Evolutionary conservation across 148 eudicot species (phyloP).

Genomic region (Limonium bicolor): DNA sequence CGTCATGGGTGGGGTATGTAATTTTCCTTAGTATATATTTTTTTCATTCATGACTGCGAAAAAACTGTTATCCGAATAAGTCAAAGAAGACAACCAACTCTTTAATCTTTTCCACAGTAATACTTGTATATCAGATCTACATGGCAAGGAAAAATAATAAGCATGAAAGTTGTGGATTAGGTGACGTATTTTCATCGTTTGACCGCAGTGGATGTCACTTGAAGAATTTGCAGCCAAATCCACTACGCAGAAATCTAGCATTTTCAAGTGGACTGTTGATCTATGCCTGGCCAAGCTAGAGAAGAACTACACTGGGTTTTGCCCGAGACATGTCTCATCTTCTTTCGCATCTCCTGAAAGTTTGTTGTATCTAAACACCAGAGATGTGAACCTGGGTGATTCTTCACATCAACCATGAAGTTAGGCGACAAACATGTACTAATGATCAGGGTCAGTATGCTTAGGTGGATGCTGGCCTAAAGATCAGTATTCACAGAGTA

Average conservation of each 20-base stretch:
- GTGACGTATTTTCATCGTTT: slow-evolving; percentile 1
- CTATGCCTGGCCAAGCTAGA: slow-evolving; percentile 42
- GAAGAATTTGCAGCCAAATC: slow-evolving; percentile 54
- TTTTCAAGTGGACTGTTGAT: slow-evolving; percentile 26
- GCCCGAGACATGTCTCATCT: slow-evolving; percentile 20
- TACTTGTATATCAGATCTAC: neutral
- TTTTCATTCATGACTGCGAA: neutral
- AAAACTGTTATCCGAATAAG: neutral
- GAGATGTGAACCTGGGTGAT: slow-evolving; percentile 15
- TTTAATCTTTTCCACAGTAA: neutral
- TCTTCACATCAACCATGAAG: slow-evolving; percentile 11
- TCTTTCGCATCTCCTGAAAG: slow-evolving; percentile 7
- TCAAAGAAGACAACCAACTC: neutral
- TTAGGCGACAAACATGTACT: too few species aligned
- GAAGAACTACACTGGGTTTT: slow-evolving; percentile 35
- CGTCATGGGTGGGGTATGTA: too few species aligned
- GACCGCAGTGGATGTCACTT: slow-evolving; percentile 51
- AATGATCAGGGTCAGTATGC: too few species aligned
- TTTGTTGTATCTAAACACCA: slow-evolving; percentile 35
- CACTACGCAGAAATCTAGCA: slow-evolving; percentile 12
- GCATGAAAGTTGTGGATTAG: too few species aligned
- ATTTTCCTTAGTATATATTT: neutral
- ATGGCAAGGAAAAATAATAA: neutral
- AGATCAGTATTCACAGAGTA: too few species aligned
- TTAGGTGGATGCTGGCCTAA: too few species aligned